Evolutionary conservation across 2,329 filamentous ascomycete genomes (phyloP).

Genomic region (Pseudogymnoascus sp.): DNA sequence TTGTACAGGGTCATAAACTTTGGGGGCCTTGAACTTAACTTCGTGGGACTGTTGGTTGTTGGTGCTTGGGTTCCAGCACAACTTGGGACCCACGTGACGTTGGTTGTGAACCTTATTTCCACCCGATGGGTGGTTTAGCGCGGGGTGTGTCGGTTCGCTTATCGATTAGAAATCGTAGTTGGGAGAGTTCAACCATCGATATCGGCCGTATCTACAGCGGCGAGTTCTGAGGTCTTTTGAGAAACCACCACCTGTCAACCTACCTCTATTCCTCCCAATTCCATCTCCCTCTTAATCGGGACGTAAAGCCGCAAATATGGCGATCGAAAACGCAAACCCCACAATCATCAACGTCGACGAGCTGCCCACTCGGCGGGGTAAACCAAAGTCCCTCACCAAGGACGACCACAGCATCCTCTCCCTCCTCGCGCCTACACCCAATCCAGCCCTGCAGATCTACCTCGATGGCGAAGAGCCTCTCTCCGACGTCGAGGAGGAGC

Average conservation of each 20-base stretch:
- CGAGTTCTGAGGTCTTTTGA: neutral
- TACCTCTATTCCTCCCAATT: neutral
- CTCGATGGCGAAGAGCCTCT: slow-evolving; percentile 25
- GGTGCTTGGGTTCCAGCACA: neutral
- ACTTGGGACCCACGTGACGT: neutral
- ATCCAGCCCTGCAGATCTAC: slow-evolving; percentile 13
- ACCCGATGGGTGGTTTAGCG: neutral
- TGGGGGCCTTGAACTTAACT: neutral
- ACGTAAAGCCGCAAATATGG: slow-evolving; percentile 3
- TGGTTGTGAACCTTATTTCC: neutral
- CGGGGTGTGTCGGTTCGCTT: neutral
- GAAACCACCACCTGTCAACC: neutral
- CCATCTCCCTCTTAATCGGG: neutral
- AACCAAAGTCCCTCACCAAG: slow-evolving; percentile 37
- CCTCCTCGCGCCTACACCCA: slow-evolving; percentile 19
- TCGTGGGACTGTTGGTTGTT: neutral
- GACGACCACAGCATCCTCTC: slow-evolving; percentile 20
- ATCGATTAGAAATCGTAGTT: neutral
- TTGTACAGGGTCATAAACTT: neutral
- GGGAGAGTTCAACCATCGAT: neutral
- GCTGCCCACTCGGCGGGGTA: slow-evolving; percentile 67
- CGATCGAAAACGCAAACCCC: slow-evolving; percentile 74
- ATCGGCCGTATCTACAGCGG: neutral
- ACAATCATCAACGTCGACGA: slow-evolving; percentile 83
- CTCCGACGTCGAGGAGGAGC: slow-evolving; percentile 44